Evolutionary conservation across 306 rosid genomes (phyloP).

Genomic region (Castanea mollissima): DNA sequence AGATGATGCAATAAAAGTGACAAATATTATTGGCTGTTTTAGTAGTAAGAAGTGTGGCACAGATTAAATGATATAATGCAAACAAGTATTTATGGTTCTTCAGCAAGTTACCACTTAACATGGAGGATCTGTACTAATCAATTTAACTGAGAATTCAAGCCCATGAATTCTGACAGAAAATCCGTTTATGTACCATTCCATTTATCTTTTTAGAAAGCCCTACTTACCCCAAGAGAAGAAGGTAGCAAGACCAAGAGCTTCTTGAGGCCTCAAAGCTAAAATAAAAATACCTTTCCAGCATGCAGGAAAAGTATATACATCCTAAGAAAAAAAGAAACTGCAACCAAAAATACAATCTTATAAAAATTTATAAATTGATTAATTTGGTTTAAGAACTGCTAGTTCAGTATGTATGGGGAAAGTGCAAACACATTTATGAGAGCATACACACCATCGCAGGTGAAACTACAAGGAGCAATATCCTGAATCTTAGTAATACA

Average conservation of each 20-base stretch:
- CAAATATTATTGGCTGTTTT: neutral
- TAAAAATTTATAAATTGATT: conserved; percentile 29
- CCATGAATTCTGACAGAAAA: neutral
- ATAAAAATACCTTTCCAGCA: conserved; percentile 7
- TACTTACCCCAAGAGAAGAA: neutral
- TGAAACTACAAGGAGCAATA: no score
- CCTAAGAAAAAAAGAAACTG: conserved; percentile 28
- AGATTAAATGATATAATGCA: neutral
- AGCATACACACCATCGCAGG: neutral
- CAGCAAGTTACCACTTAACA: neutral
- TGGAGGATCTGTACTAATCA: neutral
- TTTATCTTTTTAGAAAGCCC: neutral
- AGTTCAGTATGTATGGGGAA: neutral
- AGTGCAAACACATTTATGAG: conserved; percentile 18
- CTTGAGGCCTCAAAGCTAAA: conserved; percentile 17
- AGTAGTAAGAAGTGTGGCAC: neutral
- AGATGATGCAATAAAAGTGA: neutral
- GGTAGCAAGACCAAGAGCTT: conserved; percentile 17
- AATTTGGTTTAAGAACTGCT: conserved; percentile 24
- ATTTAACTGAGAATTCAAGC: neutral
- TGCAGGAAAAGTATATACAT: conserved; percentile 15
- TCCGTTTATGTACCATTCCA: neutral
- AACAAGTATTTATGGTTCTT: neutral
- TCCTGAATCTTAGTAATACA: neutral
- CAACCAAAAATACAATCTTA: conserved; percentile 21